A percentile compares a stretch with the other conserved stretches of the same genome.
Evolutionary conservation across 2,329 filamentous ascomycete species (phyloP).

Genomic region (Lachnum nothofagi): DNA sequence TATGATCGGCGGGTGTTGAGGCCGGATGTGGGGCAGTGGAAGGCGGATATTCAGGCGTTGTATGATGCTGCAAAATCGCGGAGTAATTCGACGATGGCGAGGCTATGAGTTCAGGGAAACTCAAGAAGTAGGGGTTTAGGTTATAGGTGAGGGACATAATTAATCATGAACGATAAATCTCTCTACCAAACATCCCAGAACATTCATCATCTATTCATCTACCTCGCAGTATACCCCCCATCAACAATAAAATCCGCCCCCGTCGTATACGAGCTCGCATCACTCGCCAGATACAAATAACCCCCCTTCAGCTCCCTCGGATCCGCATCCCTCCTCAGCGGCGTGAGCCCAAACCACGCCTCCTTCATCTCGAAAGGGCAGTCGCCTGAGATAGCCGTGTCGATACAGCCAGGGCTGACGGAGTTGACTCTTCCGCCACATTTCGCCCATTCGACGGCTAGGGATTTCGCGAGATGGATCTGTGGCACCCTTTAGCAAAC

Average conservation of each 20-base stretch:
- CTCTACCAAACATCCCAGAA: no score
- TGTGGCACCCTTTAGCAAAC: background rate
- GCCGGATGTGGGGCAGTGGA: conserved; percentile 45
- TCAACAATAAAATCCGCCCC: conserved; percentile 43
- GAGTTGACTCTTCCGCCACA: conserved; percentile 60
- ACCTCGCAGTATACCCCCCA: conserved; percentile 49
- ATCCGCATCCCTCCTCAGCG: conserved; percentile 58
- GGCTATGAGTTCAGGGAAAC: no score
- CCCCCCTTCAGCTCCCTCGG: conserved; percentile 56
- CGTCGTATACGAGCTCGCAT: conserved; percentile 42
- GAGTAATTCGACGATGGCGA: no score
- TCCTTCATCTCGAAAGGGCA: conserved; percentile 71
- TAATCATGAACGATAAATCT: no score
- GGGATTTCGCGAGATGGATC: conserved; percentile 10
- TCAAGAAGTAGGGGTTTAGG: no score
- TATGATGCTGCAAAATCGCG: conserved; percentile 60
- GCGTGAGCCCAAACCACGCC: conserved; percentile 67
- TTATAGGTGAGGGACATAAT: no score
- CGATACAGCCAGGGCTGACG: conserved; percentile 63
- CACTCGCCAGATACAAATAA: conserved; percentile 42
- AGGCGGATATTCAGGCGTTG: conserved; percentile 50
- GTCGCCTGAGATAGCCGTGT: conserved; percentile 58
- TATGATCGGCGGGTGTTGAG: conserved; percentile 60
- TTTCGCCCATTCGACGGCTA: conserved; percentile 52
- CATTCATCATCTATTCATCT: no score